Conservation (phyloP, 257 asterid species). For the Nicotiana undulata region DNA sequence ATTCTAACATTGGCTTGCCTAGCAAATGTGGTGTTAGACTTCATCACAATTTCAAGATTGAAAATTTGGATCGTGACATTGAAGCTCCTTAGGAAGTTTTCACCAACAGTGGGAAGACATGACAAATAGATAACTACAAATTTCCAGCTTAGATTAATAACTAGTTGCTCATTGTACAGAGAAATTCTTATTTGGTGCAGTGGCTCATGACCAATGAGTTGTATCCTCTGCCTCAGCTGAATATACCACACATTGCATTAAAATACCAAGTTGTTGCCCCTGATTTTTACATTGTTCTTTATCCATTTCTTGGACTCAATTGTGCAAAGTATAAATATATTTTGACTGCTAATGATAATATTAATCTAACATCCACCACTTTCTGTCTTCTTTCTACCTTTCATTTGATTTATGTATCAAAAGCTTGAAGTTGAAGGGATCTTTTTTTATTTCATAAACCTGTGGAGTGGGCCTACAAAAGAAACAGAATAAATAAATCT, state of each 20-base stretch:
- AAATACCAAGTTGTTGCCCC: not conserved
- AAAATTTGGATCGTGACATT: too few species aligned
- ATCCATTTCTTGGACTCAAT: not conserved
- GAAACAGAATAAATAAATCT: not conserved
- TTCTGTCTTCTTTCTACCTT: conserved; percentile 1
- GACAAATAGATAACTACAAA: not conserved
- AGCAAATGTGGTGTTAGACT: too few species aligned
- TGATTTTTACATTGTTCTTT: not conserved
- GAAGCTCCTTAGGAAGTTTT: too few species aligned
- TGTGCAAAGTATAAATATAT: not conserved
- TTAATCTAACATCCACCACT: not conserved
- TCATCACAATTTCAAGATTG: too few species aligned
- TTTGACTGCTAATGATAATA: not conserved
- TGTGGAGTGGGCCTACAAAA: conserved; percentile 6
- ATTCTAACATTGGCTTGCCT: too few species aligned
- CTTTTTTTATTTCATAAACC: not conserved
- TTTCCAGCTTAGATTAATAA: not conserved
- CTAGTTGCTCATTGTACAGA: not conserved
- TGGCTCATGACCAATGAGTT: not conserved
- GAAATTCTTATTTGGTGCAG: not conserved
- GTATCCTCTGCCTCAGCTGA: too few species aligned
- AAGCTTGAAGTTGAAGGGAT: not conserved
- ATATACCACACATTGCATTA: not conserved
- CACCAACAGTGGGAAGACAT: not conserved
- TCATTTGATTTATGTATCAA: conserved; percentile 3